These are phyloP conservation scores for Beta lomatogona DNA, from an alignment of 179 eudicot genomes.

Conservation along the genomic window DNA sequence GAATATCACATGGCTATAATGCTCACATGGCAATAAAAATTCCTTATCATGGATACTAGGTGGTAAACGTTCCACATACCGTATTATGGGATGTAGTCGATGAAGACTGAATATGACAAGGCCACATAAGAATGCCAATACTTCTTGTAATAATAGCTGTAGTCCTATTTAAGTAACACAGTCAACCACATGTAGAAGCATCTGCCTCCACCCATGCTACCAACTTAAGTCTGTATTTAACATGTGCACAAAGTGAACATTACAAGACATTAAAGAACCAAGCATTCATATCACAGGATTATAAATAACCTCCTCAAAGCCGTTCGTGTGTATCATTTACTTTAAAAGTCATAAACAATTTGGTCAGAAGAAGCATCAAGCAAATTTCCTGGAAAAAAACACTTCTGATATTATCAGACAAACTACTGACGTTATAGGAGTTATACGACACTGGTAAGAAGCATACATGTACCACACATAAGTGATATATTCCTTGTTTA, in stretches of 20 bases:
- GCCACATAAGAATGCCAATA: neutral
- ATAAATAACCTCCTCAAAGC: neutral
- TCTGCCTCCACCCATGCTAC: constrained; percentile 9
- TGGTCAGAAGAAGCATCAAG: constrained; percentile 15
- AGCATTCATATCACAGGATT: neutral
- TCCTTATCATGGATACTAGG: neutral
- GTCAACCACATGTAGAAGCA: neutral
- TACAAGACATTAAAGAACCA: neutral
- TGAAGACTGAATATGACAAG: neutral
- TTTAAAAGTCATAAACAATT: neutral
- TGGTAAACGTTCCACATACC: neutral
- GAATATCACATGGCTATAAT: no score
- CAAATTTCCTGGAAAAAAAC: neutral
- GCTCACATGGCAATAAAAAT: neutral
- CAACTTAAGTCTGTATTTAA: neutral
- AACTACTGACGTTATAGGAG: no score
- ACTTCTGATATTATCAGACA: neutral
- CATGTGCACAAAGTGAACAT: constrained; percentile 18
- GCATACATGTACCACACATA: no score
- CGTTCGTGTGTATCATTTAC: constrained; percentile 1
- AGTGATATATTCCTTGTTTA: no score
- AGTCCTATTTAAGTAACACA: neutral
- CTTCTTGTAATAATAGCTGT: neutral
- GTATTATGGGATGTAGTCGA: neutral
- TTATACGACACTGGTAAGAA: no score